Percentiles rank a stretch among this genome's conserved stretches.
These are phyloP conservation scores for Candida gigantensis DNA, from an alignment of 1,139 yeast genomes.

Conservation along the genomic window DNA sequence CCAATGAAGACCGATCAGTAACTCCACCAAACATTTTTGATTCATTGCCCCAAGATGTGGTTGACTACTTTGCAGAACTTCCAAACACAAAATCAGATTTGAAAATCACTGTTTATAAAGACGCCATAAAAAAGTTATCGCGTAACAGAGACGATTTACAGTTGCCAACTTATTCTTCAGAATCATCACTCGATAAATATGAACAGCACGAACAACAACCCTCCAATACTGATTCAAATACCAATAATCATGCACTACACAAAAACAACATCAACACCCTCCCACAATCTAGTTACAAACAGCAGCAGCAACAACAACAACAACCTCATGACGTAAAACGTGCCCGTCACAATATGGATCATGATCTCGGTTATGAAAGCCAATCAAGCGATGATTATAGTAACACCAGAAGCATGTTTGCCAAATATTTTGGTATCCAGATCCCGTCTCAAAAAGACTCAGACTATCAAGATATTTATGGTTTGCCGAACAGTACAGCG, in stretches of 20 bases:
- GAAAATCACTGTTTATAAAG: constrained; percentile 22
- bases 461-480: no score
- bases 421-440: constrained; percentile 9
- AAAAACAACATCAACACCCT: not conserved
- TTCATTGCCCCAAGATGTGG: constrained; percentile 9
- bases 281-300: not conserved
- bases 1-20: constrained; percentile 12
- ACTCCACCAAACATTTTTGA: constrained; percentile 17
- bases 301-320: constrained; percentile 1
- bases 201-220: not conserved
- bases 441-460: not conserved
- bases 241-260: not conserved
- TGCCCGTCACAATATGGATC: not conserved
- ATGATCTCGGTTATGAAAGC: constrained; percentile 10
- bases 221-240: not conserved
- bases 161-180: constrained; percentile 5
- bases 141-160: constrained; percentile 5
- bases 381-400: constrained; percentile 12
- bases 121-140: constrained; percentile 15
- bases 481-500: no score
- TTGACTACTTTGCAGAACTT: constrained; percentile 9
- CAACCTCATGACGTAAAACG: not conserved
- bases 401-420: constrained; percentile 9
- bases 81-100: constrained; percentile 20
- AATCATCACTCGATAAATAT: constrained; percentile 1